A percentile compares a stretch with the other conserved stretches of the same genome.
Evolutionary conservation across 2,329 filamentous ascomycete genomes (phyloP).

Genomic region (Apiospora marii): DNA sequence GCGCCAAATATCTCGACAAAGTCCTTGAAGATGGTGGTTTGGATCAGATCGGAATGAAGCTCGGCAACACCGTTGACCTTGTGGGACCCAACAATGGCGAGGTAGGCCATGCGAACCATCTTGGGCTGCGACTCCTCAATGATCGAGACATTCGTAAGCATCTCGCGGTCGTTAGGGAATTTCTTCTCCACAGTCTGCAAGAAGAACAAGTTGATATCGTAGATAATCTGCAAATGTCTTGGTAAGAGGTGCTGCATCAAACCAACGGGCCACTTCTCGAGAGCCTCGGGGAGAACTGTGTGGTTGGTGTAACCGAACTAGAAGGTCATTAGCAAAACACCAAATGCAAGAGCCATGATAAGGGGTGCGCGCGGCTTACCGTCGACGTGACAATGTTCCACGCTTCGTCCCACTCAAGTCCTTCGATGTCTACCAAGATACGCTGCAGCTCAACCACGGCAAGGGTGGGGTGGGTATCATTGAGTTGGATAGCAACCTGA

Average conservation of each 20-base stretch:
- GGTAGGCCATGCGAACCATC: slow-evolving; percentile 96
- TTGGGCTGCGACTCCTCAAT: slow-evolving; percentile 97
- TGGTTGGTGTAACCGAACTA: slow-evolving; percentile 97
- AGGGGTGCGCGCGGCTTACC: slow-evolving; percentile 50
- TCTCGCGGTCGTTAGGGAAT: slow-evolving; percentile 88
- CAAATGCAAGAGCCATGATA: slow-evolving; percentile 18
- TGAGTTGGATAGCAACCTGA: slow-evolving; percentile 96
- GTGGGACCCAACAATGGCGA: slow-evolving; percentile 96
- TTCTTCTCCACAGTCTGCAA: slow-evolving; percentile 87
- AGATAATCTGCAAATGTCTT: slow-evolving; percentile 95
- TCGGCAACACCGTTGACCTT: slow-evolving; percentile 99
- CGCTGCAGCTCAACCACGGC: slow-evolving; percentile 96
- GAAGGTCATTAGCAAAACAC: background rate
- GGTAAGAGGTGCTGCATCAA: slow-evolving; percentile 92
- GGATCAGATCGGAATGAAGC: slow-evolving; percentile 96
- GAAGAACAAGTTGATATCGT: slow-evolving; percentile 97
- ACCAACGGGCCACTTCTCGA: slow-evolving; percentile 98
- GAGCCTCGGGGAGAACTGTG: slow-evolving; percentile 93
- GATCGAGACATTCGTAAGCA: slow-evolving; percentile 89
- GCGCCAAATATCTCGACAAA: slow-evolving; percentile 94
- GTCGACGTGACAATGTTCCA: slow-evolving; percentile 82
- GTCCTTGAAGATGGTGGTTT: slow-evolving; percentile 99
- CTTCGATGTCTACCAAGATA: slow-evolving; percentile 88
- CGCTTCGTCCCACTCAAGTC: slow-evolving; percentile 90
- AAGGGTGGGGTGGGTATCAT: slow-evolving; percentile 96